Evolutionary conservation across 768 basidiomycete species (phyloP).

Genomic region (Boletus sensibilis): DNA sequence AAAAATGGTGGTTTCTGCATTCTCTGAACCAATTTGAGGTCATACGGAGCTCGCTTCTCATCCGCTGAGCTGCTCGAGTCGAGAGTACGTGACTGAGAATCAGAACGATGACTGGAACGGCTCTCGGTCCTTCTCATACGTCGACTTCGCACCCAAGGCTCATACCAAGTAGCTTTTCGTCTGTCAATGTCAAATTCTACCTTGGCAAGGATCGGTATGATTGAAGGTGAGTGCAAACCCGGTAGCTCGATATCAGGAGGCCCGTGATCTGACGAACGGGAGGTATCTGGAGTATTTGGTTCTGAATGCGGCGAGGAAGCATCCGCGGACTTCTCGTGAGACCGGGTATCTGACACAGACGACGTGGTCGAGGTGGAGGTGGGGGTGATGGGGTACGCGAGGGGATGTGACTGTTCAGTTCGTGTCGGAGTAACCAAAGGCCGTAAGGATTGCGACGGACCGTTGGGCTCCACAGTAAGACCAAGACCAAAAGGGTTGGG

Average conservation of each 20-base stretch:
- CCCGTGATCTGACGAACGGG: constrained; percentile 37
- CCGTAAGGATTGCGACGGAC: constrained; percentile 36
- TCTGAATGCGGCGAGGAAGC: constrained; percentile 44
- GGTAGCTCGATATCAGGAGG: constrained; percentile 60
- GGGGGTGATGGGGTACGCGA: constrained; percentile 34
- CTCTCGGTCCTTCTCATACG: constrained; percentile 55
- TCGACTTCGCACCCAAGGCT: constrained; percentile 75
- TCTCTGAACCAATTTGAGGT: constrained; percentile 50
- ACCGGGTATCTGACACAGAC: constrained; percentile 48
- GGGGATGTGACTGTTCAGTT: constrained; percentile 39
- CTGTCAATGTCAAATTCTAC: constrained; percentile 94
- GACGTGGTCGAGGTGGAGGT: constrained; percentile 52
- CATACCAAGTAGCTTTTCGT: constrained; percentile 78
- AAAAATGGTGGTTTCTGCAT: constrained; percentile 41
- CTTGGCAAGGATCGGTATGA: constrained; percentile 87
- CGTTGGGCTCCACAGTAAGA: constrained; percentile 38
- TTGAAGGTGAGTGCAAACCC: constrained; percentile 58
- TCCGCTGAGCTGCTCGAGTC: constrained; percentile 26
- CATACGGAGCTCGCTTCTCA: constrained; percentile 42
- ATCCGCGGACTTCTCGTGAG: constrained; percentile 47
- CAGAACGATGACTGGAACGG: constrained; percentile 29
- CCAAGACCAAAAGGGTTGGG: constrained; percentile 46
- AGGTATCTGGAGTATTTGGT: constrained; percentile 57
- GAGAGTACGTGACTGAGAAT: constrained; percentile 21
- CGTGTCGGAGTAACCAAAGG: constrained; percentile 48